Conservation (phyloP, 768 basidiomycete species). For the Suillus subluteus region DNA sequence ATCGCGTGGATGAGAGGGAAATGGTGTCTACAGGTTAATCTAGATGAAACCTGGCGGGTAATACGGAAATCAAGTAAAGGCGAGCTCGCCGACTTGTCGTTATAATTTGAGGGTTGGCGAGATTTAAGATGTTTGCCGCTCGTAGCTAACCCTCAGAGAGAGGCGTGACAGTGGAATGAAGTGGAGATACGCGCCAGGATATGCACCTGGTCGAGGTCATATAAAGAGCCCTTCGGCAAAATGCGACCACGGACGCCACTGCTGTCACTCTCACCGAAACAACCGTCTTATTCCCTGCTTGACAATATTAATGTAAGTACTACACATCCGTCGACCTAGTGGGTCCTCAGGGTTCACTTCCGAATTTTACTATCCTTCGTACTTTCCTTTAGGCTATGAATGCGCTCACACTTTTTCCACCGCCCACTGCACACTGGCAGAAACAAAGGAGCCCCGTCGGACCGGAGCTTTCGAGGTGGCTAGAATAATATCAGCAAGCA, state of each 20-base stretch:
- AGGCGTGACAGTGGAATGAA: conserved; percentile 9
- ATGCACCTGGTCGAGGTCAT: conserved; percentile 4
- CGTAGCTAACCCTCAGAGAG: conserved; percentile 23
- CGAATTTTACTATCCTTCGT: background rate
- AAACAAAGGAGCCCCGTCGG: conserved; percentile 21
- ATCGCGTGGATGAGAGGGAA: conserved; percentile 9
- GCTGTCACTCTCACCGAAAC: conserved; percentile 5
- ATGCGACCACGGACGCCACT: conserved; percentile 18
- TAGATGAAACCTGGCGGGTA: conserved; percentile 3
- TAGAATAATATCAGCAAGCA: conserved; percentile 13
- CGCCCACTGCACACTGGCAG: conserved; percentile 2
- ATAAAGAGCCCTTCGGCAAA: conserved; percentile 18
- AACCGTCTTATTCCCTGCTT: conserved; percentile 6
- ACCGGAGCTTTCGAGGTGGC: conserved; percentile 13
- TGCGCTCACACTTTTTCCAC: background rate
- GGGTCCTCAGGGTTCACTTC: background rate
- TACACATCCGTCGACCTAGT: no score
- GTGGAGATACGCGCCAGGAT: conserved; percentile 11
- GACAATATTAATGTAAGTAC: background rate
- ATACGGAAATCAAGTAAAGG: conserved; percentile 11
- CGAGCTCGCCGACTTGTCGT: conserved; percentile 15
- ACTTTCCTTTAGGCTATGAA: background rate
- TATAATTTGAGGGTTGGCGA: conserved; percentile 18
- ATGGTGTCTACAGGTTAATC: background rate
- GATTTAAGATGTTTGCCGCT: conserved; percentile 13